Evolutionary conservation across 2,329 filamentous ascomycete genomes (phyloP).

Genomic region (Trichocomaceae sp.): DNA sequence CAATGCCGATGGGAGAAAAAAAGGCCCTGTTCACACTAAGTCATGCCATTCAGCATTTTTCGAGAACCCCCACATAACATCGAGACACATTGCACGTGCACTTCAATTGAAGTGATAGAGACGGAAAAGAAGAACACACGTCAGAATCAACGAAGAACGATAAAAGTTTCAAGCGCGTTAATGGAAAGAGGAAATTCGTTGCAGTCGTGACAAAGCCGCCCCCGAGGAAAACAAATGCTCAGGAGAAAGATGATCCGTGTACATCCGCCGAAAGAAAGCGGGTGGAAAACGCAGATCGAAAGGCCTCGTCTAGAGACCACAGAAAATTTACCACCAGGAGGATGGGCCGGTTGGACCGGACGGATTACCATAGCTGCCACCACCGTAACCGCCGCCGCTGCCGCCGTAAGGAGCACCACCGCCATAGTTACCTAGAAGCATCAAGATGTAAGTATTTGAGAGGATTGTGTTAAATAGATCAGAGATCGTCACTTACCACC

Average conservation of each 20-base stretch:
- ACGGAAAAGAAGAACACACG: constrained; percentile 20
- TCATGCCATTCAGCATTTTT: constrained; percentile 23
- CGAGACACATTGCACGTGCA: constrained; percentile 35
- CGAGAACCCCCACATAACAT: constrained; percentile 20
- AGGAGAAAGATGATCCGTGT: constrained; percentile 33
- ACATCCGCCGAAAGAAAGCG: constrained; percentile 32
- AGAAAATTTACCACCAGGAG: constrained; percentile 46
- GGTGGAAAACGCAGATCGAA: constrained; percentile 29
- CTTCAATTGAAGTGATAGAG: constrained; percentile 30
- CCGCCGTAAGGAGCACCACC: constrained; percentile 28
- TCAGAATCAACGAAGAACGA: constrained; percentile 18
- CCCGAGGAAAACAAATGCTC: constrained; percentile 24
- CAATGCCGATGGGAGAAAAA: constrained; percentile 32
- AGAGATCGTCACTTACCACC: constrained; percentile 15
- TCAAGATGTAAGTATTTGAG: neutral
- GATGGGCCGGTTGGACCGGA: constrained; percentile 45
- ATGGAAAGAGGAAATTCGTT: constrained; percentile 32
- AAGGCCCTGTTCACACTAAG: constrained; percentile 21
- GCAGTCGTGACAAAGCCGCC: constrained; percentile 41
- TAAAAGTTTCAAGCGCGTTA: constrained; percentile 17
- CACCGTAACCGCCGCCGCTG: constrained; percentile 21
- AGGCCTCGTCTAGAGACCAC: constrained; percentile 36
- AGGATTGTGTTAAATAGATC: neutral
- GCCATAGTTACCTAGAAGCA: constrained; percentile 23
- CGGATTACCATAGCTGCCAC: constrained; percentile 43